Evolutionary conservation across 2,329 filamentous ascomycete species (phyloP).

Genomic region (Beauveria australis): DNA sequence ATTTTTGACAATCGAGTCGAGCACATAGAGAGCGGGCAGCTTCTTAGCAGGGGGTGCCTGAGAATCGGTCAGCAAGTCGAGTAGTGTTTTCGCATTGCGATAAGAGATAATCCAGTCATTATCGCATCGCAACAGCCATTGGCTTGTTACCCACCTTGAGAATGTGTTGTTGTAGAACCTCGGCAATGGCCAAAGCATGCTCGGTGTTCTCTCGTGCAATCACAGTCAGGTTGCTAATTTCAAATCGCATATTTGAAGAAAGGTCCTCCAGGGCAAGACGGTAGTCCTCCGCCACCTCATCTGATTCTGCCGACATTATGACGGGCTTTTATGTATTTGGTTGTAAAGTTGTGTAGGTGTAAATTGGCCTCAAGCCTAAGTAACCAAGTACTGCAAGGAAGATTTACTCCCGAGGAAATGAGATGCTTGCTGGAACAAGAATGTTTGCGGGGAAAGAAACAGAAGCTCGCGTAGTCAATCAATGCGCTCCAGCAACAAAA

Average conservation of each 20-base stretch:
- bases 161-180: constrained; percentile 87
- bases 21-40: constrained; percentile 89
- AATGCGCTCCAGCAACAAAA: constrained; percentile 6
- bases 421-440: background rate
- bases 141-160: constrained; percentile 66
- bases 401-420: background rate
- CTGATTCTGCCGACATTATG: constrained; percentile 49
- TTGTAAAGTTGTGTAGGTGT: background rate
- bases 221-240: constrained; percentile 94
- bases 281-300: constrained; percentile 92
- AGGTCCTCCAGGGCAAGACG: constrained; percentile 87
- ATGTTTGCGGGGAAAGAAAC: background rate
- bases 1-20: constrained; percentile 98
- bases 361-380: background rate
- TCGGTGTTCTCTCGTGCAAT: constrained; percentile 97
- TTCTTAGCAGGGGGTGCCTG: constrained; percentile 86
- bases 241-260: constrained; percentile 81
- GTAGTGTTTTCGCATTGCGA: background rate
- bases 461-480: constrained; percentile 1
- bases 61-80: constrained; percentile 28
- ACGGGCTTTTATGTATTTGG: background rate
- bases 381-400: background rate
- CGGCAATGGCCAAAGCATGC: constrained; percentile 86
- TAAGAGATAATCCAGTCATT: background rate
- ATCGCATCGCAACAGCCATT: background rate